These are phyloP conservation scores for Apiospora hydei DNA, from an alignment of 2,329 filamentous ascomycete species.

Conservation along the genomic window DNA sequence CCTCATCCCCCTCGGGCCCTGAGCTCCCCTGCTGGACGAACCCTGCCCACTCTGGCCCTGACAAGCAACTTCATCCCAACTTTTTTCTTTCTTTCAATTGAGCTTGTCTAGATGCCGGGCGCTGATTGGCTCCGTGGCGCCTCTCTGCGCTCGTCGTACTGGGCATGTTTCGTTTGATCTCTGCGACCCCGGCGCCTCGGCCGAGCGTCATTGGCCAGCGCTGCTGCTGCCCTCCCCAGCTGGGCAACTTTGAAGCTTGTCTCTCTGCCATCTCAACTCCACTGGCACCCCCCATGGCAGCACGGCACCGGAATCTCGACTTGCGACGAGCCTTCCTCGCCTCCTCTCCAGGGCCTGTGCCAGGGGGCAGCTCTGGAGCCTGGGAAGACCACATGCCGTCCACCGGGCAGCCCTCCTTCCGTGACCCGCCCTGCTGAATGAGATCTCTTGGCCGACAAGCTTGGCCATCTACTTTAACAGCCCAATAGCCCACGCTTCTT, in stretches of 20 bases:
- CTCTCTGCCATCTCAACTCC: conserved; percentile 15
- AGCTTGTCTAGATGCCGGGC: not conserved
- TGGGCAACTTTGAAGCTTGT: conserved; percentile 7
- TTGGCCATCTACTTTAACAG: conserved; percentile 36
- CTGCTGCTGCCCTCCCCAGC: not conserved
- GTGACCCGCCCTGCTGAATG: conserved; percentile 36
- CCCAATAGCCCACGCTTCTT: conserved; percentile 38
- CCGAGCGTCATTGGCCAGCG: not conserved
- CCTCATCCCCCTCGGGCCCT: conserved; percentile 31
- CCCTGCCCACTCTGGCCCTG: conserved; percentile 19
- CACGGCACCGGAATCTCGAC: conserved; percentile 19
- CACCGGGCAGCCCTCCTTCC: conserved; percentile 42
- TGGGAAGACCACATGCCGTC: conserved; percentile 34
- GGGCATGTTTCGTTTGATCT: conserved; percentile 16
- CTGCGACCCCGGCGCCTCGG: not conserved
- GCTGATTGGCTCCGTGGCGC: not conserved
- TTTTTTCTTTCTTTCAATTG: not conserved
- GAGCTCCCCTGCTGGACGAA: conserved; percentile 28
- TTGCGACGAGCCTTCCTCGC: conserved; percentile 19
- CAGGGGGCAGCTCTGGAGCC: conserved; percentile 28
- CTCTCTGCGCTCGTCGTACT: not conserved
- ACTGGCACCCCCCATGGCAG: conserved; percentile 7
- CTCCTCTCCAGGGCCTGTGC: not conserved
- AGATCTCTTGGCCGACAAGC: conserved; percentile 30
- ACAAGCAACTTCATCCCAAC: conserved; percentile 24